Base-by-base conservation (phyloP, 352 stramenopile species). In the Phytophthora tubulina region DNA sequence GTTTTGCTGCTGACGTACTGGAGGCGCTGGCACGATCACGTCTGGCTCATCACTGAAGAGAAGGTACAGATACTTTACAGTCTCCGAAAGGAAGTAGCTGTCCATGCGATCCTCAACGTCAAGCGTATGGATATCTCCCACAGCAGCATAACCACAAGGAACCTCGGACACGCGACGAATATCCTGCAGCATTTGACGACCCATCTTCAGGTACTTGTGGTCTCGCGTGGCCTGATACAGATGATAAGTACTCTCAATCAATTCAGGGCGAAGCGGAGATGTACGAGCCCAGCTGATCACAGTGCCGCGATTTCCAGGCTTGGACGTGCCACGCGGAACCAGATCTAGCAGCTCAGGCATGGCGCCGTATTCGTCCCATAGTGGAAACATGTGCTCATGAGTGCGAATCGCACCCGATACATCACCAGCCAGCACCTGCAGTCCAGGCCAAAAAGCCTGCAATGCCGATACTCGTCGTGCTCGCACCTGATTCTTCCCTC, bases 81-180 rank as follows among this genome's bases (percentile, higher is more conserved):
- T 99, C 84, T 99, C 98, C 3, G 91, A 98, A 2, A 99, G 82
- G 70, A 99, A 99, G 64, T 98, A 99, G 58, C 93, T 99, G 67
- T 98, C 97, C 98, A 99, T 99, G 69, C 98, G 94, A 67, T 99
- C 93, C 33, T 98, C 85, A 8, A 99, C 87, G 2, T 88, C 76
- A 6, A 96, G 79, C 17, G 90, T 97, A 56, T 96, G 80, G 69
- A 98, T 96, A 67, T 98, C 82, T 17, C 88, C 89, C n/a, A 96
- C 82, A 1, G 91, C 93, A 17, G 95, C 95, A 80, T 97, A 99
- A 1, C 97, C 97, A 66, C 97, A 99, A 7, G 83, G 76, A 15
- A 97, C 93, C 44, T 81, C 75, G 1, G 90, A 97, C 45, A 95
- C 78, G n/a, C 88, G 79, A 67, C 98, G 82, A 30, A 99, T 92